Evolutionary conservation across 768 basidiomycete species (phyloP), one percentile per base, ranked within the genome.

Genomic region (Cystofilobasidium macerans): DNA sequence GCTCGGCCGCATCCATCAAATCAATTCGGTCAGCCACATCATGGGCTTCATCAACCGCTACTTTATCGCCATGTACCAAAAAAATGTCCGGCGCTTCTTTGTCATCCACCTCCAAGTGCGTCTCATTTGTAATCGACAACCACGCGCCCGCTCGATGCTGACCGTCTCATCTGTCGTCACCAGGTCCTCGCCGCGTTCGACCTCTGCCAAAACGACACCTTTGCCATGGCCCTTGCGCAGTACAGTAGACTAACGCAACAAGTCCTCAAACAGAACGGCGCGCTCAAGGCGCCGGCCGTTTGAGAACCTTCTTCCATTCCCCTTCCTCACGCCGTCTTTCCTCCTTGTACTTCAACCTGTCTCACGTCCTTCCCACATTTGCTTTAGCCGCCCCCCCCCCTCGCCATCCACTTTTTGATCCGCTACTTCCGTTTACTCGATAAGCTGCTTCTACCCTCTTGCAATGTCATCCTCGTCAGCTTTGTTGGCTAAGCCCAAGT

Each of bases 21-120:
- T 18, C 38, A 60, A 60, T 14, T 43, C 58, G 58, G 24, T 26
- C n/a, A 7, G 9, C 18, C 58, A 60, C 30, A 42, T 60, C 26
- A 20, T 24, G 8, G 58, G 58, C 38, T 60, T 60, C 36, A 45
- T 60, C n/a, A 22, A 22, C 11, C 33, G 58, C 18, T 60, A 60
- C 58, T 60, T 60, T 22, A 28, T 22, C 58, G 38, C 28, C 20
- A 36, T 60, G 38, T 16, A 43, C 14, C 24, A 45, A 26, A 24
- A 20, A 9, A 36, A 42, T 6, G 58, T 60, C 9, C 58, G 58
- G n/a, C 14, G 33, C 28, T 60, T n/a, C 30, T 40, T 60, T 8
- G 58, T 60, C 38, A 26, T 60, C 30, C 58, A 60, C 33, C 58
- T 60, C 8, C 38, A 60, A 40, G 58, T 60, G 33, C 30, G 58